Evolutionary conservation across 805 yeast species (phyloP), one percentile per base, ranked within the genome.

Genomic region (Candida jianshihensis): DNA sequence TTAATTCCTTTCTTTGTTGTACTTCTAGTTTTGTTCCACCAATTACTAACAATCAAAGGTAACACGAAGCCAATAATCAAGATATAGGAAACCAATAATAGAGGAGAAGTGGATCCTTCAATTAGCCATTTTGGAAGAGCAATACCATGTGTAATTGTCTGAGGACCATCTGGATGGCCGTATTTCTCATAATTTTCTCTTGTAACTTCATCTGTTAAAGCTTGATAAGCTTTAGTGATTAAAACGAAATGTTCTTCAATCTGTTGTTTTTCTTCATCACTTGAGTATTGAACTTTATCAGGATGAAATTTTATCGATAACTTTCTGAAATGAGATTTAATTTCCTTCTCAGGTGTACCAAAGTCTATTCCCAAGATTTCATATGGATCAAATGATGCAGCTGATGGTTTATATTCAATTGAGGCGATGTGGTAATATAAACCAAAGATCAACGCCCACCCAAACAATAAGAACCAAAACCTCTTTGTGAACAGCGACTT

Each of bases 111-210:
- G 39, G 78, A 70, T 30, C 94, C 88, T 45, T 87, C 96, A 21
- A 94, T 84, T 42, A 92, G 69, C 61, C 85, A 87, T 56, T 82
- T 79, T 22, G 99, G 99, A 46, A 92, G 64, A 0, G 97, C 99
- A 59, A 92, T 88, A 43, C 98, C 98, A 57, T 87, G 96, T 16
- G 81, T 66, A 15, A 81, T 71, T 19, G 85, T 85, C 60, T 86
- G 95, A 29, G 95, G 96, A 30, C 98, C 98, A 64, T 92, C 99
- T 5, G 99, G 99, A 57, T 94, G 96, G 34, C 99, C 99, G 53
- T 81, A 92, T 49, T 75, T 79, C 50, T 81, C 65, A 58, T 74
- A 88, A 57, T 92, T 92, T 48, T 84, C 85, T 50, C 77, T 82
- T 4, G 85, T 78, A 10, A 68, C 71, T 48, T 86, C 96, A 60